Base-by-base conservation (phyloP, 495 filamentous ascomycete species). In the Tuber microsphaerosporum region DNA sequence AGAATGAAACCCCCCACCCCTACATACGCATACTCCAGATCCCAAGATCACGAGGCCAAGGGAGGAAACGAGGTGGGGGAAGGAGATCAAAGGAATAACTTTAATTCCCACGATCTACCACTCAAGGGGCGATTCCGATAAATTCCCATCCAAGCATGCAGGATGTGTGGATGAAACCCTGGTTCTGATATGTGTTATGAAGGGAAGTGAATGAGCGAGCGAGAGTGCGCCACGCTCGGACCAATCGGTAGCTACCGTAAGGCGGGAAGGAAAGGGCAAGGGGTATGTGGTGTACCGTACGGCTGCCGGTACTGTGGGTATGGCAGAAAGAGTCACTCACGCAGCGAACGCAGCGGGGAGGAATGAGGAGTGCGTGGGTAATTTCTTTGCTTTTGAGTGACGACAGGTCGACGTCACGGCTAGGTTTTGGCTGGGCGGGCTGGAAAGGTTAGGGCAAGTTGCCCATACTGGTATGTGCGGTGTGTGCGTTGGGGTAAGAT, bases 101-200 rank as follows among this genome's bases (percentile, higher is more conserved):
- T 65, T 65, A 65, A 65, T 65, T 65, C 56, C 26, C 31, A 19
- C 56, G 56, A 65, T 65, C 56, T 16, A 26, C 26, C 56, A 34
- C 56, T 34, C 56, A 0, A 65, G 26, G 56, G 56, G 1, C 56
- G 56, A 65, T 65, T 65, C 19, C 26, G 56, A 65, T 65, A 31
- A 65, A 65, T 65, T 34, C 56, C 56, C 56, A 65, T 65, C 56
- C 26, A 65, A 65, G 56, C 26, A 19, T 65, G 56, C 56, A 65
- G 56, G 56, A 65, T 34, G 56, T 65, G 56, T 65, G 26, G 56
- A 65, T 34, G 26, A 26, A 34, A 65, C 56, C 56, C 56, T 65
- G 56, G 56, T 65, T 65, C 56, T 16, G 56, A 34, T 19, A 34
- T 34, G 26, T 16, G 26, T 2, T 34, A 26, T 65, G 56, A 65